Evolutionary conservation across 352 stramenopile species (phyloP).

Genomic region (Aphanomyces cochlioides): DNA sequence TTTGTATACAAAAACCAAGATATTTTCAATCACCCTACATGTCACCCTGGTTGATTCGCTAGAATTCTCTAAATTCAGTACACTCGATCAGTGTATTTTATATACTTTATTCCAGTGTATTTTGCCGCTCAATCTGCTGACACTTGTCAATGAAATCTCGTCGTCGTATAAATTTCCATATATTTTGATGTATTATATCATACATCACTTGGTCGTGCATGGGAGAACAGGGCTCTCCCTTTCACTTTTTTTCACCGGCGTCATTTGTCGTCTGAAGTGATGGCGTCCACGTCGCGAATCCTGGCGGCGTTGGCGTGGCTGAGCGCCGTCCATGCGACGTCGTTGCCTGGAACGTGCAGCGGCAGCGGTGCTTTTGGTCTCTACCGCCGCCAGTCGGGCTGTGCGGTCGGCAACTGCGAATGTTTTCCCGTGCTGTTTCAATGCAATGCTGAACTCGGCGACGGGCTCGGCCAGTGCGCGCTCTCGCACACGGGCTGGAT

Average conservation of each 20-base stretch:
- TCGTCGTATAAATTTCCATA: no score
- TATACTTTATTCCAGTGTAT: no score
- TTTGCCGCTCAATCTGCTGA: no score
- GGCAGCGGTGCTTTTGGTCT: slow-evolving; percentile 27
- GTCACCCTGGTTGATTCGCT: no score
- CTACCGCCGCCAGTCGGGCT: slow-evolving; percentile 26
- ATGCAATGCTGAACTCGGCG: slow-evolving; percentile 8
- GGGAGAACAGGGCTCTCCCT: background rate
- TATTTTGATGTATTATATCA: background rate
- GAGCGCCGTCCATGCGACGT: slow-evolving; percentile 10
- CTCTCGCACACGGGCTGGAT: slow-evolving; percentile 26
- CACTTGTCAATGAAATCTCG: no score
- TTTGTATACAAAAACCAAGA: background rate
- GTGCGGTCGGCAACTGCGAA: slow-evolving; percentile 26
- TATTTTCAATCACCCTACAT: no score
- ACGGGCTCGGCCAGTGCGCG: slow-evolving; percentile 21
- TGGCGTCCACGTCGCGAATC: background rate
- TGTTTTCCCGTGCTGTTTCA: slow-evolving; percentile 30
- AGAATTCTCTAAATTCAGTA: no score
- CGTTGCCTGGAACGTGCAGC: slow-evolving; percentile 16
- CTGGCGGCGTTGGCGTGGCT: background rate
- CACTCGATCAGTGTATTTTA: no score
- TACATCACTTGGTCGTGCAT: background rate
- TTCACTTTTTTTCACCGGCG: background rate
- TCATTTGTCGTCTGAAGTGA: background rate